Percentiles rank a stretch among this genome's conserved stretches.
Evolutionary conservation across 768 basidiomycete species (phyloP).

Genomic region (Panellus pusillus): DNA sequence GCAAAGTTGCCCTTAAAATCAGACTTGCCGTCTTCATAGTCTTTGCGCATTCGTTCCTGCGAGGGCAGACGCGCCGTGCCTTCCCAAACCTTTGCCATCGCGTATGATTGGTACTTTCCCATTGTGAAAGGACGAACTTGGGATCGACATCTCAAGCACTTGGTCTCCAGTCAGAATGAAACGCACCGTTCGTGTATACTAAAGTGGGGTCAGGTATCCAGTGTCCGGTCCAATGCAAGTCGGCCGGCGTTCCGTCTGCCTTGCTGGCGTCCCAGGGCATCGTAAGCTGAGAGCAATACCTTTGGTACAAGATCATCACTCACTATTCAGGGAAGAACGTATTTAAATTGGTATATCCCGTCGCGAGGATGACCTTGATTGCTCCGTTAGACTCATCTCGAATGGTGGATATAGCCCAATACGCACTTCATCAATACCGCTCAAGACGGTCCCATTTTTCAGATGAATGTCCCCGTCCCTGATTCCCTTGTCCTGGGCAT

Average conservation of each 20-base stretch:
- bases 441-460: slow-evolving; percentile 28
- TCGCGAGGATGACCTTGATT: slow-evolving; percentile 3
- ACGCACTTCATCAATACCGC: slow-evolving; percentile 27
- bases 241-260: background rate
- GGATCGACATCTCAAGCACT: background rate
- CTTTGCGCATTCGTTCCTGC: slow-evolving; percentile 13
- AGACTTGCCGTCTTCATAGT: background rate
- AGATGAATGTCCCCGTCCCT: slow-evolving; percentile 26
- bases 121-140: slow-evolving; percentile 19
- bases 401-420: no score
- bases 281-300: background rate
- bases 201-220: slow-evolving; percentile 35
- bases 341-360: background rate
- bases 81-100: slow-evolving; percentile 24
- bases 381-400: background rate
- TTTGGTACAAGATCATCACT: background rate
- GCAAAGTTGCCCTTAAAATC: background rate
- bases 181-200: slow-evolving; percentile 20
- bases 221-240: slow-evolving; percentile 22
- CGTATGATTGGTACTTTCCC: slow-evolving; percentile 20
- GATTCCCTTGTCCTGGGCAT: slow-evolving; percentile 19
- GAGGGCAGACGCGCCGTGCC: slow-evolving; percentile 21
- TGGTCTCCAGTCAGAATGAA: background rate
- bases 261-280: background rate
- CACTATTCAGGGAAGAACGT: background rate